Base-by-base conservation (phyloP, 2,329 filamentous ascomycete genomes). In the Ramularia endophylla region DNA sequence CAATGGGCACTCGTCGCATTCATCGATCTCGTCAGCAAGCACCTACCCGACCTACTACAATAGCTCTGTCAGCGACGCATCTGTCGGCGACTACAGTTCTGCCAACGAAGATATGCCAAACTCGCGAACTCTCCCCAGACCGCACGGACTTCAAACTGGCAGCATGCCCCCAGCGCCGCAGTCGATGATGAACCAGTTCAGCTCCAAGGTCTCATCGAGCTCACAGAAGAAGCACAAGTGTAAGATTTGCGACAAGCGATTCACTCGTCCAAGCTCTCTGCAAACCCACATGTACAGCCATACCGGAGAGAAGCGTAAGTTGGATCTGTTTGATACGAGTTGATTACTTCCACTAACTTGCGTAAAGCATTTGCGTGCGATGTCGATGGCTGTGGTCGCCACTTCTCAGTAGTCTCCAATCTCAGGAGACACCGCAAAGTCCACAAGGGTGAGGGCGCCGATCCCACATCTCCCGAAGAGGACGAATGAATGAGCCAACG, bases 161-260 rank as follows among this genome's bases (percentile, higher is more conserved):
- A 80, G 74, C 43, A 75, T 81, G 22, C 87, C 87, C 1, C 87
- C 88, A 1, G 87, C 87, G 13, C 89, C 88, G 2, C 86, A 94
- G 61, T 94, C 89, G 0, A 95, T 98, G 88, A 98, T 98, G 92
- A 81, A 87, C 38, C 89, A 94, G 58, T 97, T 97, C 70, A 95
- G 87, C 68, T 95, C 90, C 50, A 95, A 95, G 69, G 83, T 95
- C 38, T 89, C 88, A 0, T 89, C 87, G 13, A 95, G 87, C 68
- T 92, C 90, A 8, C 88, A 95, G 63, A 97, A 97, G 80, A 97
- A 97, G 75, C 92, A 97, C 72, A 95, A 95, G 73, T 97, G 90
- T 78, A 95, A 95, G 70, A 86, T 97, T 46, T 97, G 90, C 72
- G 90, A 95, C 67, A 95, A 97, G 76, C 81, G 90, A 31, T 97